These are phyloP conservation scores for Powellomyces hirtus DNA, from an alignment of 192 early-diverging fungal species.

Conservation along the genomic window DNA sequence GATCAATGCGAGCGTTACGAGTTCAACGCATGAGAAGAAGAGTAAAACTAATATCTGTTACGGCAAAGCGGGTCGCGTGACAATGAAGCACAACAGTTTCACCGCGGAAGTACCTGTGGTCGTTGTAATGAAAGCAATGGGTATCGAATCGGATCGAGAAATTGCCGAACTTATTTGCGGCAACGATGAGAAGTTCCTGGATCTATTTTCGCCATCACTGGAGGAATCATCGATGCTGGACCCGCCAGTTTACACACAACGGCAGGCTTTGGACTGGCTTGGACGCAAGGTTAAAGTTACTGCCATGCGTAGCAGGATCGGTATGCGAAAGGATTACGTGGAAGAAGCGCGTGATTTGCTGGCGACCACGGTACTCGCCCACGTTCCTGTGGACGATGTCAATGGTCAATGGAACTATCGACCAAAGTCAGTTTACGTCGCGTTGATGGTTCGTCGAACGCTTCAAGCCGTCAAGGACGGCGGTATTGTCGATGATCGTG, in stretches of 20 bases:
- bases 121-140: conserved; percentile 89
- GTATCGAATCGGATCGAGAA: conserved; percentile 92
- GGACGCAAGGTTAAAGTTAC: conserved; percentile 71
- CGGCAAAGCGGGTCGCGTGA: conserved; percentile 42
- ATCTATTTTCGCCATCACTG: conserved; percentile 79
- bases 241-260: conserved; percentile 75
- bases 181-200: conserved; percentile 74
- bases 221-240: conserved; percentile 72
- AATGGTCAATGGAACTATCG: conserved; percentile 75
- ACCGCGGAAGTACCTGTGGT: conserved; percentile 84
- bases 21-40: conserved; percentile 91
- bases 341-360: conserved; percentile 89
- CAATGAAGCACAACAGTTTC: conserved; percentile 87
- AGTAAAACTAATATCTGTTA: conserved; percentile 88
- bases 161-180: conserved; percentile 92
- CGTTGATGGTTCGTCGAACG: conserved; percentile 90
- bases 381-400: conserved; percentile 77
- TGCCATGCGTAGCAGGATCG: conserved; percentile 21
- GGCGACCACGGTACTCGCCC: conserved; percentile 81
- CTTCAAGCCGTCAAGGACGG: conserved; percentile 80
- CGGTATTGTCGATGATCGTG: conserved; percentile 89
- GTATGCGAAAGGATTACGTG: conserved; percentile 36
- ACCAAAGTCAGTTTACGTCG: conserved; percentile 89
- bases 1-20: conserved; percentile 82
- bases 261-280: conserved; percentile 87